Percentiles rank a stretch among this genome's conserved stretches.
Conservation (phyloP, 164 flowering plant species). For the Euptelea pleiosperma region DNA sequence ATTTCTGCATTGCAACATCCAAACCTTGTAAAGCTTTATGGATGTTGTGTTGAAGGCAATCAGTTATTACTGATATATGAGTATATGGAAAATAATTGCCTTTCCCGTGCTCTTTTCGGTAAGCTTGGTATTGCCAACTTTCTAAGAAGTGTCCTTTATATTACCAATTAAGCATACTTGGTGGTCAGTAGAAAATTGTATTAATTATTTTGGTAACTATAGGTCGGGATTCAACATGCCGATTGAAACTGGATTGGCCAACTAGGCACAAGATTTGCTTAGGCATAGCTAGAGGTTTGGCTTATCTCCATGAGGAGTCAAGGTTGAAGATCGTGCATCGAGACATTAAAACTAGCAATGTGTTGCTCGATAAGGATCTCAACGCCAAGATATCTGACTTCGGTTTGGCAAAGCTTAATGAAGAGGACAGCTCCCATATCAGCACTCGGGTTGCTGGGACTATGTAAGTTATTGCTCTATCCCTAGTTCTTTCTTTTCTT, state of each 20-base stretch:
- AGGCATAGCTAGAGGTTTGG: conserved; percentile 64
- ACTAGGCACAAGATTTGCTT: conserved; percentile 58
- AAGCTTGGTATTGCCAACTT: conserved; percentile 11
- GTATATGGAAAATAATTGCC: conserved; percentile 77
- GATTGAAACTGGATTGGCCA: conserved; percentile 53
- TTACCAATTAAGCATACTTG: not conserved
- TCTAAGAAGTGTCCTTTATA: not conserved
- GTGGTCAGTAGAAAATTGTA: not conserved
- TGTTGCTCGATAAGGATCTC: conserved; percentile 61
- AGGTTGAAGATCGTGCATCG: conserved; percentile 65
- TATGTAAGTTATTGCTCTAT: conserved; percentile 33
- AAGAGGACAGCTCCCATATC: conserved; percentile 56
- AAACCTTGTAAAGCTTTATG: conserved; percentile 74
- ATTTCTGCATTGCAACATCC: conserved; percentile 74
- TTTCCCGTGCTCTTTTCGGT: conserved; percentile 68
- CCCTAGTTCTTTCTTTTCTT: not conserved
- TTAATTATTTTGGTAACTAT: conserved; percentile 4
- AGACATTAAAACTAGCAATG: conserved; percentile 69
- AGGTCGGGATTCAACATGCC: conserved; percentile 30
- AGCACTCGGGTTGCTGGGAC: conserved; percentile 72
- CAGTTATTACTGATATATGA: conserved; percentile 62
- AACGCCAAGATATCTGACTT: conserved; percentile 71
- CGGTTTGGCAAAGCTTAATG: conserved; percentile 68
- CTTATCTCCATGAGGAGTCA: conserved; percentile 70
- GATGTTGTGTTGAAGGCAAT: conserved; percentile 75